A percentile compares a stretch with the other conserved stretches of the same genome.
These are phyloP conservation scores for Mrakia gelida DNA, from an alignment of 768 basidiomycete species.

Conservation along the genomic window DNA sequence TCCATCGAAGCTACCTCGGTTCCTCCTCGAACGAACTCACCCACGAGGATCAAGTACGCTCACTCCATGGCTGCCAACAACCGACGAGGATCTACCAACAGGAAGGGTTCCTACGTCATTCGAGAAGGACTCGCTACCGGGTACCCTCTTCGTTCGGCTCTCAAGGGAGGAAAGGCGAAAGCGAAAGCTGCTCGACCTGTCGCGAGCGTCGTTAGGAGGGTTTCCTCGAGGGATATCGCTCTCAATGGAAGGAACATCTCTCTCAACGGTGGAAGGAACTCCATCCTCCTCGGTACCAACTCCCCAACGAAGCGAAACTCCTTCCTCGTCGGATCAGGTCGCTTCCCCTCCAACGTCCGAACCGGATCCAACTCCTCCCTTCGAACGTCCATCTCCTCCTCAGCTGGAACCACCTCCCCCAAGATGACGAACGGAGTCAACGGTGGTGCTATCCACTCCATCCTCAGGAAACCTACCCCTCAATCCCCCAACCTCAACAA, in stretches of 20 bases:
- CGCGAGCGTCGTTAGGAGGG: background rate
- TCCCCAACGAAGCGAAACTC: background rate
- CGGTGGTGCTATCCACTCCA: no score
- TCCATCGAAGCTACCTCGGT: background rate
- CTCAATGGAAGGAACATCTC: background rate
- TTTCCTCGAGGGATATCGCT: no score
- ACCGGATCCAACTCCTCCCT: background rate
- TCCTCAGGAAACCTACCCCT: no score
- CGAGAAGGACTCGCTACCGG: background rate
- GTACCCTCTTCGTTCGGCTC: constrained; percentile 25
- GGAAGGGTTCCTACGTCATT: constrained; percentile 7
- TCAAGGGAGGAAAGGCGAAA: constrained; percentile 24
- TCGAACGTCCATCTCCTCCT: background rate
- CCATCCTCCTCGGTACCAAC: background rate
- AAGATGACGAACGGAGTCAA: no score
- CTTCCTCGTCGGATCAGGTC: background rate
- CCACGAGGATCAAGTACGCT: background rate
- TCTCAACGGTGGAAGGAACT: constrained; percentile 3
- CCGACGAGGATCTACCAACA: background rate
- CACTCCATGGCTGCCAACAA: constrained; percentile 12
- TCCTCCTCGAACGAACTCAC: background rate
- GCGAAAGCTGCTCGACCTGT: background rate
- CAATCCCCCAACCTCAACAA: no score
- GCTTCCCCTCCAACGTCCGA: background rate
- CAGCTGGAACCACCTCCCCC: no score